Evolutionary conservation across 306 rosid genomes (phyloP).

Genomic region (Pyrus bretschneideri): DNA sequence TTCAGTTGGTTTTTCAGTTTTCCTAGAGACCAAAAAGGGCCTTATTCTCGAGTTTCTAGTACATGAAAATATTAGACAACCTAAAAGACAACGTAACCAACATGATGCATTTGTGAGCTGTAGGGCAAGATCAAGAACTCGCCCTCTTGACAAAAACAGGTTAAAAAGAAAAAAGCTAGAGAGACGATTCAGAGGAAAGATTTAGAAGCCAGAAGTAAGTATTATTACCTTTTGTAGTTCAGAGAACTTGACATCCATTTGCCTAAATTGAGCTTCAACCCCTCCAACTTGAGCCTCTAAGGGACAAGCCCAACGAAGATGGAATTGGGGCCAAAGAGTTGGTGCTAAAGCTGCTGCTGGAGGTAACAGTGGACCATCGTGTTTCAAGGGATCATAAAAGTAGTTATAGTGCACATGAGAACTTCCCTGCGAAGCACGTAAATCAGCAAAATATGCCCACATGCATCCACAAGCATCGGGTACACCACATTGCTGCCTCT

Average conservation of each 20-base stretch:
- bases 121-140: background rate
- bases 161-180: background rate
- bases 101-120: background rate
- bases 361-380: conserved; percentile 56
- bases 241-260: conserved; percentile 44
- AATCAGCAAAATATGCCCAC: conserved; percentile 79
- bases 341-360: conserved; percentile 98
- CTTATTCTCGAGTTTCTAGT: background rate
- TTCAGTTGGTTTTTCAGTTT: background rate
- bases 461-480: conserved; percentile 86
- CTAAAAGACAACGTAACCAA: too few relatives aligned
- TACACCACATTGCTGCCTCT: conserved; percentile 65
- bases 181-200: background rate
- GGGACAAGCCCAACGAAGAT: conserved; percentile 94
- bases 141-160: background rate
- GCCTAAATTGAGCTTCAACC: conserved; percentile 62
- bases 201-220: background rate
- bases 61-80: background rate
- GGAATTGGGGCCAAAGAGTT: conserved; percentile 89
- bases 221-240: conserved; percentile 69
- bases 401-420: conserved; percentile 76
- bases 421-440: conserved; percentile 56
- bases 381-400: conserved; percentile 64
- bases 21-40: background rate
- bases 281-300: conserved; percentile 75